Percentiles rank a stretch among this genome's conserved stretches.
These are phyloP conservation scores for Dioszegia hungarica DNA, from an alignment of 768 basidiomycete species.

Conservation along the genomic window DNA sequence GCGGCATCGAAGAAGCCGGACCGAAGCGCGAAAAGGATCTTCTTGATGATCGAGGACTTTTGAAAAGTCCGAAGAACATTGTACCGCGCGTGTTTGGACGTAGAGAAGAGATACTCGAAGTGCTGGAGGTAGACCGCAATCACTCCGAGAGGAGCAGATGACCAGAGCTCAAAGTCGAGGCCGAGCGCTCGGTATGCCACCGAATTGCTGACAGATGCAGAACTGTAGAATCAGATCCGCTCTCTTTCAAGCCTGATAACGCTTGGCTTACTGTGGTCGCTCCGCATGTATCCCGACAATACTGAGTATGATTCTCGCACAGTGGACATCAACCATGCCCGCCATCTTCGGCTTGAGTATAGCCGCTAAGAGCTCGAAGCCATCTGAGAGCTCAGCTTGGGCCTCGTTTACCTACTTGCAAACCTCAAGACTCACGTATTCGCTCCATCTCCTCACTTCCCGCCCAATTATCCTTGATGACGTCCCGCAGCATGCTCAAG, in stretches of 20 bases:
- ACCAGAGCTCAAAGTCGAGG: slow-evolving; percentile 88
- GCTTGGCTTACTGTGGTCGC: slow-evolving; percentile 65
- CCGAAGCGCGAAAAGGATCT: slow-evolving; percentile 74
- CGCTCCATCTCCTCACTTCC: slow-evolving; percentile 93
- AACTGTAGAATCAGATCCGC: slow-evolving; percentile 55
- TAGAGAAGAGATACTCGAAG: slow-evolving; percentile 66
- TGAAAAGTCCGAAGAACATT: slow-evolving; percentile 69
- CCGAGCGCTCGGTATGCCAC: slow-evolving; percentile 77
- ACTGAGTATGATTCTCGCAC: slow-evolving; percentile 77
- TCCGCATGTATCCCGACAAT: slow-evolving; percentile 81
- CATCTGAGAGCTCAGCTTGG: slow-evolving; percentile 54
- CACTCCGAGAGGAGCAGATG: slow-evolving; percentile 64
- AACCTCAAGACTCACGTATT: slow-evolving; percentile 57
- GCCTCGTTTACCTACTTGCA: no score
- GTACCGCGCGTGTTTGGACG: slow-evolving; percentile 70
- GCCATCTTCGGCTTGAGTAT: slow-evolving; percentile 66
- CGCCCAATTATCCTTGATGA: slow-evolving; percentile 78
- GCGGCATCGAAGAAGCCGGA: slow-evolving; percentile 68
- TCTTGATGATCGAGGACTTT: slow-evolving; percentile 67
- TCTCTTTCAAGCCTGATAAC: background rate
- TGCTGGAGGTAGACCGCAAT: slow-evolving; percentile 75
- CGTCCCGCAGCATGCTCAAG: slow-evolving; percentile 67
- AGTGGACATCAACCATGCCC: slow-evolving; percentile 68
- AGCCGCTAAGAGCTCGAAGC: slow-evolving; percentile 77
- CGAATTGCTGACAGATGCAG: slow-evolving; percentile 75